Base-by-base conservation (phyloP, 768 basidiomycete species). In the Cyclocybe aegerita region DNA sequence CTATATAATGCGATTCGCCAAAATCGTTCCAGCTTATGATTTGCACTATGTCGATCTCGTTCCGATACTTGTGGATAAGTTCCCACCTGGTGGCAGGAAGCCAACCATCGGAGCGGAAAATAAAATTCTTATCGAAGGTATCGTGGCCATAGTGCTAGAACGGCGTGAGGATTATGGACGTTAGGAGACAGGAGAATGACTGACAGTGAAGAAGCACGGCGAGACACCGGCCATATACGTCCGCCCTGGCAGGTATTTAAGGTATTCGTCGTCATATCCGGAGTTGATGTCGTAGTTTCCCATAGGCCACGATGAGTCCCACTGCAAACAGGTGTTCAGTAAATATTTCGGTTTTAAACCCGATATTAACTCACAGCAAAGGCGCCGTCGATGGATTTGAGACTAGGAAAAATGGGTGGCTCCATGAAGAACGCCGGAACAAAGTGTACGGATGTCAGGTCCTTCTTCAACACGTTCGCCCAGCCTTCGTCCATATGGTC, bases 1-100 rank as follows among this genome's bases (percentile, higher is more conserved):
- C 86, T 34, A 90, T 65, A 62, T 90, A 90, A 60, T 88, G 85
- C n/a, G 80, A 82, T 65, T 87, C 85, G 58, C 85, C 83, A 56
- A 75, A 86, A 62, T 86, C 81, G 66, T 88, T 86, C 84, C 83
- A 88, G 35, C 77, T 80, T 45, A 83, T 70, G 55, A 85, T 66
- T 61, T 85, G 77, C 14, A 74, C 75, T 43, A 82, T 53, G 41
- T 62, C 61, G 7, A 68, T 54, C 9, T 60, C 47, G 49, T 73
- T 65, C 29, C 82, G 73, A 58, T 79, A 71, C 29, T 61, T 59
- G 51, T 83, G 70, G 32, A 86, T 58, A 39, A 74, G 66, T 56
- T 86, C 82, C 84, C 83, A 85, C 56, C 85, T 76, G 7, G 66
- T 60, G 15, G 71, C 66, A 61, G 82, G 76, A 23, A 81, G 71